These are phyloP conservation scores for Polygonum maritimum DNA, from an alignment of 148 eudicot genomes.

Conservation along the genomic window DNA sequence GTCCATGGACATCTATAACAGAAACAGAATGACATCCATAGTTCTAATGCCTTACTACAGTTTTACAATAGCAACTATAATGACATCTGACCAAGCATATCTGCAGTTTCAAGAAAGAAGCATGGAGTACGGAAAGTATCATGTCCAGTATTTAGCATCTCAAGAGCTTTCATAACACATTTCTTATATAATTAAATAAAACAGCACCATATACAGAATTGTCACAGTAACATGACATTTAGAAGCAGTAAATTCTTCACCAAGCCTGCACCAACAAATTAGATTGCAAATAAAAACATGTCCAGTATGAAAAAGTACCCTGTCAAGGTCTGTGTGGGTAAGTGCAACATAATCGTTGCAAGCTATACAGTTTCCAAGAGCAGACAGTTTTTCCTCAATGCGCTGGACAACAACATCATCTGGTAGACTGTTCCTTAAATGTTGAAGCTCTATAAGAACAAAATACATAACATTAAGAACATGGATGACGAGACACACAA, in stretches of 20 bases:
- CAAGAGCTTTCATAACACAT: neutral
- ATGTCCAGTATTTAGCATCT: neutral
- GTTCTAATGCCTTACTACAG: neutral
- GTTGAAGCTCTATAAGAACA: constrained; percentile 60
- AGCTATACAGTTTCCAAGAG: constrained; percentile 86
- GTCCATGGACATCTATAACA: neutral
- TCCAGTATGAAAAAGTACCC: constrained; percentile 25
- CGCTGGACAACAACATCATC: constrained; percentile 86
- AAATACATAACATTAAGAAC: neutral
- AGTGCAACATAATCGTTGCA: constrained; percentile 96
- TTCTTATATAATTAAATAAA: neutral
- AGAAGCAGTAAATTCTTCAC: neutral
- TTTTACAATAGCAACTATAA: neutral
- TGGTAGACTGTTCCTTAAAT: constrained; percentile 82
- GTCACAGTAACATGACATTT: neutral
- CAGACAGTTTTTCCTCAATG: constrained; percentile 72
- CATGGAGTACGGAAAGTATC: neutral
- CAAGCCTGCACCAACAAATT: neutral
- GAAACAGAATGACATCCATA: neutral
- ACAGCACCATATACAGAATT: neutral
- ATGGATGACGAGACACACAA: neutral
- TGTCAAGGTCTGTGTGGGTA: constrained; percentile 93
- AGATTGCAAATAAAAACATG: neutral
- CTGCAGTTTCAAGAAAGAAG: neutral
- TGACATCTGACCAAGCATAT: neutral